A percentile compares a stretch with the other conserved stretches of the same genome.
phyloP scores from a whole-genome alignment of 768 basidiomycete genomes.

The Lactarius hatsudake region DNA sequence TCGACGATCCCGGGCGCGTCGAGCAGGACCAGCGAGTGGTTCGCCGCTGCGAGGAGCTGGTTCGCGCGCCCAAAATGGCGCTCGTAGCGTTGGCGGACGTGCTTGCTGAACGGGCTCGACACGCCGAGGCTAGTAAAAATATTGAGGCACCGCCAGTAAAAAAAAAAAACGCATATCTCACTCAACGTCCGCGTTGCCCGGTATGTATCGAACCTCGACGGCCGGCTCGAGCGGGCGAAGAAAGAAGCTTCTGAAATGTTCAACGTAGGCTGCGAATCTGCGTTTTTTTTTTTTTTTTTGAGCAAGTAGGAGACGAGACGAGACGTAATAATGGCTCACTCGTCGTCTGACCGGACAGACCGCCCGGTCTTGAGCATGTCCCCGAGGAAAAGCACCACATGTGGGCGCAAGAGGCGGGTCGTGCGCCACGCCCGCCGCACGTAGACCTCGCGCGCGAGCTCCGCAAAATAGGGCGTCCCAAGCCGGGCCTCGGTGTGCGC shows the following conservation, averaged over 20 bases:
- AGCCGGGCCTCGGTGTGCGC: not conserved
- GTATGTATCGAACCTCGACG: constrained; percentile 64
- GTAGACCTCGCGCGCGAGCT: constrained; percentile 72
- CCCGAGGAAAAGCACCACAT: constrained; percentile 79
- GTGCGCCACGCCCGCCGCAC: constrained; percentile 81
- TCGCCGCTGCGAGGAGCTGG: constrained; percentile 56
- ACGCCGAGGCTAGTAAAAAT: constrained; percentile 17
- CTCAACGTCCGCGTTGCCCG: constrained; percentile 92
- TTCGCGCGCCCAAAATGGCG: constrained; percentile 69
- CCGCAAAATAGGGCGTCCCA: constrained; percentile 39
- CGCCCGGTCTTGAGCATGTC: constrained; percentile 91
- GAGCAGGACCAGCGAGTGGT: constrained; percentile 68
- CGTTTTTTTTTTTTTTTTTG: too few relatives aligned
- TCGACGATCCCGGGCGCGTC: constrained; percentile 81
- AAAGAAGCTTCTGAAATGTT: constrained; percentile 70
- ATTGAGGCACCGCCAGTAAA: too few relatives aligned
- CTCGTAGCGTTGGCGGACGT: constrained; percentile 56
- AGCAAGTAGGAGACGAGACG: too few relatives aligned
- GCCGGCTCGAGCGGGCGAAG: constrained; percentile 35
- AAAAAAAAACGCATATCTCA: constrained; percentile 34
- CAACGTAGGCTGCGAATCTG: constrained; percentile 74
- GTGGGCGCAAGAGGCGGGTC: constrained; percentile 55
- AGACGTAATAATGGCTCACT: constrained; percentile 31
- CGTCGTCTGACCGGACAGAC: constrained; percentile 54
- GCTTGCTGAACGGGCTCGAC: constrained; percentile 22